phyloP scores from a whole-genome alignment of 768 basidiomycete species.

The Boletus reticulatus region DNA sequence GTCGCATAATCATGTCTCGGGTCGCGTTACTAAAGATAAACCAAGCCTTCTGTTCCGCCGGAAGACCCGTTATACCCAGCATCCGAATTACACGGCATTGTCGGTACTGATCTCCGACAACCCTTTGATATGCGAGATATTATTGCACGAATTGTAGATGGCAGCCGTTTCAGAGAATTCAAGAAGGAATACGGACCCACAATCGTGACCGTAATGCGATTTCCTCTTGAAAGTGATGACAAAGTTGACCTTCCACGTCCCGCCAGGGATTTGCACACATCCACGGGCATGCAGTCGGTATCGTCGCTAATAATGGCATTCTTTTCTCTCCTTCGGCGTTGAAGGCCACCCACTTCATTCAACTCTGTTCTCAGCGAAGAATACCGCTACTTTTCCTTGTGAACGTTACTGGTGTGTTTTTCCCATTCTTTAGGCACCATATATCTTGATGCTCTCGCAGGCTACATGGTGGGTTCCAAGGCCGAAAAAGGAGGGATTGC shows the following conservation, averaged over 20 bases:
- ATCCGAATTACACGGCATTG: conserved; percentile 85
- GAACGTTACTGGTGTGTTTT: conserved; percentile 75
- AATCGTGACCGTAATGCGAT: conserved; percentile 69
- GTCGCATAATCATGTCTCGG: neutral
- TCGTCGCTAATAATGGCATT: conserved; percentile 93
- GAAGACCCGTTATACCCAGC: conserved; percentile 79
- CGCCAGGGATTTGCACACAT: conserved; percentile 81
- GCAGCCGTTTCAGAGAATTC: conserved; percentile 90
- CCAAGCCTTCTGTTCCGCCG: conserved; percentile 54
- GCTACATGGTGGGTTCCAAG: conserved; percentile 96
- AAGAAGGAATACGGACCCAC: conserved; percentile 94
- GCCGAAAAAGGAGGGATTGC: conserved; percentile 94
- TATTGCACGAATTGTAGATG: conserved; percentile 88
- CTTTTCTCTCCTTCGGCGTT: conserved; percentile 90
- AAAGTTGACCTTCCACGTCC: conserved; percentile 6
- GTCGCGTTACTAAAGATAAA: conserved; percentile 9
- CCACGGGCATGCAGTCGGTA: conserved; percentile 88
- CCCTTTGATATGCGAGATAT: conserved; percentile 93
- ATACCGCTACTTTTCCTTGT: conserved; percentile 93
- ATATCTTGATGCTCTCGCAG: conserved; percentile 31
- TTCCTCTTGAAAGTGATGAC: neutral
- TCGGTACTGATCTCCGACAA: conserved; percentile 86
- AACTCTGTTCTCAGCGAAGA: conserved; percentile 86
- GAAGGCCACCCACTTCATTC: conserved; percentile 94
- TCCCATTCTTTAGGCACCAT: neutral